Percentiles rank a stretch among this genome's conserved stretches.
These are phyloP conservation scores for Pythium diclinum DNA, from an alignment of 352 stramenopile genomes.

Conservation along the genomic window DNA sequence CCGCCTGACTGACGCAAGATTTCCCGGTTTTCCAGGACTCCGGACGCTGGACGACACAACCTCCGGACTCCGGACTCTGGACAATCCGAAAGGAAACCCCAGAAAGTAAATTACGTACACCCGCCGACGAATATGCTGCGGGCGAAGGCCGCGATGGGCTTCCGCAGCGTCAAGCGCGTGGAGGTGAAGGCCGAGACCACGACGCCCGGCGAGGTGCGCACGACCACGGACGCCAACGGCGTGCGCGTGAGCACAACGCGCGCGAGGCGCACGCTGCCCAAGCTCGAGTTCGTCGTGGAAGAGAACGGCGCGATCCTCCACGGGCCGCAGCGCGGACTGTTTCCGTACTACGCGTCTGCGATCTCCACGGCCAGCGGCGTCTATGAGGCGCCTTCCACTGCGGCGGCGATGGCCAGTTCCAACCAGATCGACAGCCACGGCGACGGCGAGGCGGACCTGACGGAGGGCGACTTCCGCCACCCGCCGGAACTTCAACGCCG, in stretches of 20 bases:
- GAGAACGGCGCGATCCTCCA: slow-evolving; percentile 79
- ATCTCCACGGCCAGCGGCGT: background rate
- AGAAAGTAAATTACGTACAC: slow-evolving; percentile 1
- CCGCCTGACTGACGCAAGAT: slow-evolving; percentile 1
- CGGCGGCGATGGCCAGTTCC: background rate
- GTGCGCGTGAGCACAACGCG: slow-evolving; percentile 57
- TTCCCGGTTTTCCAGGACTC: background rate
- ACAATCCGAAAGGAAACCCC: background rate
- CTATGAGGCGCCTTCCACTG: background rate
- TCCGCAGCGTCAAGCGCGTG: slow-evolving; percentile 75
- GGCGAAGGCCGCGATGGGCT: slow-evolving; percentile 73
- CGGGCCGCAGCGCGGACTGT: slow-evolving; percentile 61
- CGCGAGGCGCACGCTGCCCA: slow-evolving; percentile 67
- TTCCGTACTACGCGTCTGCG: slow-evolving; percentile 29
- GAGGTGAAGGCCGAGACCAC: slow-evolving; percentile 88
- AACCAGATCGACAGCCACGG: background rate
- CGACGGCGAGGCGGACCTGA: background rate
- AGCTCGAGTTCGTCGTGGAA: slow-evolving; percentile 84
- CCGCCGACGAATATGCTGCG: slow-evolving; percentile 46
- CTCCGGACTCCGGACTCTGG: background rate
- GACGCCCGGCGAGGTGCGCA: slow-evolving; percentile 72
- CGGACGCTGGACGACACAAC: background rate
- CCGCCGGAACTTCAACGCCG: background rate
- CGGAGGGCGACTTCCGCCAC: slow-evolving; percentile 3
- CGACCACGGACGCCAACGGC: slow-evolving; percentile 60